Evolutionary conservation across 2,329 filamentous ascomycete genomes (phyloP), one percentile per base, ranked within the genome.

Genomic region (Cercospora beticola): DNA sequence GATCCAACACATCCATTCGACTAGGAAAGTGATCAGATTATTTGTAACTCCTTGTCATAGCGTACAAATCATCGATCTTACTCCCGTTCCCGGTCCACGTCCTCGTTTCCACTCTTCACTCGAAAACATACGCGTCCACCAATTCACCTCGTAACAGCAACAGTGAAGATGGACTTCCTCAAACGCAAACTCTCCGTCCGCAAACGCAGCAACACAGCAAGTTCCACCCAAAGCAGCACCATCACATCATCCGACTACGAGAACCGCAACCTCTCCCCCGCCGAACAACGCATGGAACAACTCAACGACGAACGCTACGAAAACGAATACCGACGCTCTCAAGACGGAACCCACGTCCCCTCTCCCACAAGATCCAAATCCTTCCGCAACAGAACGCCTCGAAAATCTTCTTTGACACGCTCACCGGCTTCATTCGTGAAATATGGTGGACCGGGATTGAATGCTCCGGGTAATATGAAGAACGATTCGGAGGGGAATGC

Each of bases 101-200:
- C 5, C 8, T 49, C 18, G 9, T 4, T 49, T 16, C 18, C 18
- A 21, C 21, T 18, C 43, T 5, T 23, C 43, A 6, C 5, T 10
- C 46, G 3, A 52, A 26, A 16, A 7, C 30, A 58, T 31, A 33
- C 26, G 2, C 36, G 16, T 43, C n/a, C 16, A 43, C 16, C 36
- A n/a, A n/a, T n/a, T 43, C 36, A 16, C 36, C 9, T 16, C 16
- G 10, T 8, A 6, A 43, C 16, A 3, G n/a, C 16, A 3, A 54
- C 9, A 33, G 10, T 14, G 10, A 57, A 30, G 5, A 64, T 64
- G 62, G 62, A 64, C 62, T 64, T 57, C 21, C 49, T 64, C 52
- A 64, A 64, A 56, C 62, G 62, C 18, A 64, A 64, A 57, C 31
- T 64, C 23, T 64, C 62, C 28, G 49, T 57, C 62, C 54, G 30